Conservation (phyloP, 352 stramenopile genomes). For the Phytophthora multivora region DNA sequence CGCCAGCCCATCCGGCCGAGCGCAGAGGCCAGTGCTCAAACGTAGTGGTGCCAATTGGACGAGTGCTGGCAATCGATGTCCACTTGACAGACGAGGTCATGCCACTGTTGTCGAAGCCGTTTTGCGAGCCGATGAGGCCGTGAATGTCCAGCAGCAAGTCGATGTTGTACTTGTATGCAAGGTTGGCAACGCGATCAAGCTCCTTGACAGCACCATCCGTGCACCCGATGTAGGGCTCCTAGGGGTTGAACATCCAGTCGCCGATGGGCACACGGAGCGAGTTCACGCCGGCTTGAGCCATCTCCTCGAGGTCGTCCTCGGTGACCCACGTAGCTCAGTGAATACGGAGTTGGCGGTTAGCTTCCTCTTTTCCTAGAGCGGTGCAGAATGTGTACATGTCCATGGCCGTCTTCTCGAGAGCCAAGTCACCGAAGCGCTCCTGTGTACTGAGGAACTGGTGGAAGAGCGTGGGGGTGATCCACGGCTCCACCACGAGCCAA, state of each 20-base stretch:
- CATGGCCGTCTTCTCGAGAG: conserved; percentile 88
- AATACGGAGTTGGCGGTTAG: conserved; percentile 91
- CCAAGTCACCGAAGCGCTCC: conserved; percentile 72
- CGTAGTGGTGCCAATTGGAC: conserved; percentile 86
- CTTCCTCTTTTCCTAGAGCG: conserved; percentile 86
- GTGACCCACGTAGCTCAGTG: conserved; percentile 98
- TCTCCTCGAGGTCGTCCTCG: conserved; percentile 91
- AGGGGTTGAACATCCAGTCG: conserved; percentile 96
- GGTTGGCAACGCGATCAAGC: conserved; percentile 88
- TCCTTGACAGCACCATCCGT: conserved; percentile 92
- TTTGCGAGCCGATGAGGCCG: conserved; percentile 92
- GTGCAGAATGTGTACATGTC: conserved; percentile 94
- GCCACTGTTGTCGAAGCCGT: conserved; percentile 97
- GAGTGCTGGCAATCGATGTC: conserved; percentile 83
- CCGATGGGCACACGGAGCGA: conserved; percentile 91
- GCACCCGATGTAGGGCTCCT: conserved; percentile 93
- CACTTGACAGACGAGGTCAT: conserved; percentile 90
- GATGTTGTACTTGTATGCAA: conserved; percentile 87
- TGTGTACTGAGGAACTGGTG: conserved; percentile 94
- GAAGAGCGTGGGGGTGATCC: conserved; percentile 96
- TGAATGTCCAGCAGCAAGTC: conserved; percentile 94
- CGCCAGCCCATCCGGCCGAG: conserved; percentile 90
- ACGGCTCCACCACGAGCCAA: conserved; percentile 97
- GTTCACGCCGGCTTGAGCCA: conserved; percentile 78
- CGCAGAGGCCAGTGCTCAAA: conserved; percentile 96